Percentiles rank a stretch among this genome's conserved stretches.
phyloP scores from a whole-genome alignment of 1,284 basidiomycete species.

The Heterobasidion occidentale region DNA sequence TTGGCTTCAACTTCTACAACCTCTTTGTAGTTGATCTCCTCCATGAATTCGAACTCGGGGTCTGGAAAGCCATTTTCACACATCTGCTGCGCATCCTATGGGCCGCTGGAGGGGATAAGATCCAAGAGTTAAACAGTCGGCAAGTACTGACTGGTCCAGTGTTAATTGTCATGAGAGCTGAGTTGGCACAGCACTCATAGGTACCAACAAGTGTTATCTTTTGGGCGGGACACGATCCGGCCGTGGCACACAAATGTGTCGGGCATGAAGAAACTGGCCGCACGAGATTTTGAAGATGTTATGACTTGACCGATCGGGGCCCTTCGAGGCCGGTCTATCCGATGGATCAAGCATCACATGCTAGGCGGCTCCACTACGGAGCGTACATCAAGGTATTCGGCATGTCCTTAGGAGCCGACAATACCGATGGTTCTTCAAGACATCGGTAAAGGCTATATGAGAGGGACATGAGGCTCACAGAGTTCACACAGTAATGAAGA shows the following conservation, averaged over 20 bases:
- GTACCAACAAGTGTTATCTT: conserved; percentile 4
- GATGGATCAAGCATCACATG: too few species aligned
- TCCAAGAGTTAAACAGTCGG: conserved; percentile 15
- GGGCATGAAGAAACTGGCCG: conserved; percentile 21
- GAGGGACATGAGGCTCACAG: too few species aligned
- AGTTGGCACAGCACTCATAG: neutral
- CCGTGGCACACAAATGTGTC: conserved; percentile 16
- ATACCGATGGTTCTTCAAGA: too few species aligned
- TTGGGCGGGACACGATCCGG: conserved; percentile 18
- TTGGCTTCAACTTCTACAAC: conserved; percentile 5
- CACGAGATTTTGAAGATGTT: conserved; percentile 19
- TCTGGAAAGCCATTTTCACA: conserved; percentile 18
- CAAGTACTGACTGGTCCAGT: neutral
- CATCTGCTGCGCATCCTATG: conserved; percentile 17
- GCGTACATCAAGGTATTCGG: too few species aligned
- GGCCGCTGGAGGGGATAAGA: conserved; percentile 6
- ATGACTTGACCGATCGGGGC: too few species aligned
- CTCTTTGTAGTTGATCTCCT: conserved; percentile 18
- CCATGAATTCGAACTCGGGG: conserved; percentile 20
- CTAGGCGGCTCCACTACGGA: too few species aligned
- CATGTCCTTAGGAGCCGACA: too few species aligned
- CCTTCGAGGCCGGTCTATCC: too few species aligned
- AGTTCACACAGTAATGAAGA: too few species aligned
- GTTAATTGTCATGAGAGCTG: neutral
- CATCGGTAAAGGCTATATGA: too few species aligned